Base-by-base conservation (phyloP, 2,329 filamentous ascomycete species). In the Alternaria burnsii region DNA sequence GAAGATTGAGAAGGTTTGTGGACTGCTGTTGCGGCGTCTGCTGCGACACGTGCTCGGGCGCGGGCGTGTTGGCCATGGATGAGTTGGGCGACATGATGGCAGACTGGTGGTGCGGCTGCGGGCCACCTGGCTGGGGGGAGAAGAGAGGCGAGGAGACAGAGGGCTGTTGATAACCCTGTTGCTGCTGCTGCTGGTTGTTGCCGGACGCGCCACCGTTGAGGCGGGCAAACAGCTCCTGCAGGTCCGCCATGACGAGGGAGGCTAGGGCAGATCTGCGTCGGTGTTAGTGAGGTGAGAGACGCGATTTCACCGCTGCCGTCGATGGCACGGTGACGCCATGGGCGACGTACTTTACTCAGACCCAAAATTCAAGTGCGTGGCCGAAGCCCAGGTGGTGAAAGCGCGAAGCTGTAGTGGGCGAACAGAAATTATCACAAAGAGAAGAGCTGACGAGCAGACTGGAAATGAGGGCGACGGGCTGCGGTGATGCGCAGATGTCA, bases 1-100 rank as follows among this genome's bases (percentile, higher is more conserved):
- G 82, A 62, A 91, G 77, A 71, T 86, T 90, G 60, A 91, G 82
- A 66, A 91, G 76, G 70, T 85, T 87, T 63, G 83, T 82, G 16
- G 86, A 85, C 64, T 78, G 75, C 57, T 77, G 75, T 38, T 76
- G 73, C 10, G 71, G 71, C 30, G 72, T 75, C 63, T 71, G 71
- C 61, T 84, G 82, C 47, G 70, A 82, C 51, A 79, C 75, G 60
- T 74, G 76, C 71, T 76, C 79, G 52, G 73, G 78, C 53, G 69
- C 77, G 61, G 76, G 78, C 65, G 76, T 79, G 76, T 80, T 80
- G 62, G 71, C 80, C 74, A 68, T 79, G 58, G 84, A 83, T 51
- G 80, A 75, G 62, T 82, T 85, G 10, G 87, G 86, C 71, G 86
- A 88, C 74, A 88, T 82, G 68, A 88, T 80, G 63, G 85, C 84